Percentiles rank a stretch among this genome's conserved stretches.
These are phyloP conservation scores for Hyparrhenia diplandra DNA, from an alignment of 176 grass and related monocot genomes.

Conservation along the genomic window DNA sequence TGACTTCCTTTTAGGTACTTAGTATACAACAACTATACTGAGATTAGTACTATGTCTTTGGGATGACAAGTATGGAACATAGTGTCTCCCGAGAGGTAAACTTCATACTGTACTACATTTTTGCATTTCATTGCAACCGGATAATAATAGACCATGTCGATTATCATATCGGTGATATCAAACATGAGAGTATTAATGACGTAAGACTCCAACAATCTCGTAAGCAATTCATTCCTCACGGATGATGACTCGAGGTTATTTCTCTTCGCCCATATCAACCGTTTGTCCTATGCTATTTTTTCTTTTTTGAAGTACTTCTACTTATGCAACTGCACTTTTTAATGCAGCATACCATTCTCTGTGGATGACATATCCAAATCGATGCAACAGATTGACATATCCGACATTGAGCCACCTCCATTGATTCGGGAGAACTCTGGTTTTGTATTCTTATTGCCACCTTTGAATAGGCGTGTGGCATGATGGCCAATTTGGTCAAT, in stretches of 20 bases:
- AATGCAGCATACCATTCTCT: constrained; percentile 87
- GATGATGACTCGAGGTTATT: constrained; percentile 96
- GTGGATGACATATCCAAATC: constrained; percentile 99
- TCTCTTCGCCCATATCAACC: not conserved
- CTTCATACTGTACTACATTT: not conserved
- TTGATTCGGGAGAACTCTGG: constrained; percentile 87
- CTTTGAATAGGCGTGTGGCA: constrained; percentile 37
- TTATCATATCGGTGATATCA: constrained; percentile 65
- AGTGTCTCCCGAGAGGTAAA: constrained; percentile 91
- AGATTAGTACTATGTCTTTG: constrained; percentile 99
- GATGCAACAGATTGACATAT: constrained; percentile 82
- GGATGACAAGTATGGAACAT: constrained; percentile 99
- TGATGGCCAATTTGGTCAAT: not conserved
- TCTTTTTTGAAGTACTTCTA: not conserved
- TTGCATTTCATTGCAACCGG: not conserved
- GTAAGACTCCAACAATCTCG: constrained; percentile 94
- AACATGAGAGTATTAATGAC: constrained; percentile 98
- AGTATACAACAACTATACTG: constrained; percentile 98
- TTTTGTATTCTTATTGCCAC: constrained; percentile 83
- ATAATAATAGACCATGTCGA: constrained; percentile 16
- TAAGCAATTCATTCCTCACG: constrained; percentile 94
- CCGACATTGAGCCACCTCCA: constrained; percentile 85
- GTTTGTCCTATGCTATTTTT: not conserved
- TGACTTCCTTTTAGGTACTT: constrained; percentile 60
- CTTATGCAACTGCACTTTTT: constrained; percentile 1